phyloP scores from a whole-genome alignment of 2,329 filamentous ascomycete species.

The Dendryphion nanum region DNA sequence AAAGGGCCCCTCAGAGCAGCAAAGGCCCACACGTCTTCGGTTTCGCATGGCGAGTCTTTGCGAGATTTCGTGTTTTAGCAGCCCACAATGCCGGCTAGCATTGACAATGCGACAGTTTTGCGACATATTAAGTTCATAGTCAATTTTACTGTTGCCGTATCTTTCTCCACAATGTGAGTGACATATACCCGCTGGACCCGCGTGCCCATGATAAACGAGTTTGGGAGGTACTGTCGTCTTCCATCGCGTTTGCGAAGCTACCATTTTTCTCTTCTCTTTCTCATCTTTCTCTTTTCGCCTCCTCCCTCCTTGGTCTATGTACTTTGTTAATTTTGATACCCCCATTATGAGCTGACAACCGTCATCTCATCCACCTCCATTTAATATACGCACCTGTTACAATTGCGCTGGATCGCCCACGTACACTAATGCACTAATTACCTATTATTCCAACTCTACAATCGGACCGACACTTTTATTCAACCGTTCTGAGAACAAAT shows the following conservation, averaged over 20 bases:
- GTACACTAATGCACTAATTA: slow-evolving; percentile 11
- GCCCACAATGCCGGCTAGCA: slow-evolving; percentile 1
- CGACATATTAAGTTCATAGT: slow-evolving; percentile 14
- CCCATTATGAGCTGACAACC: no score
- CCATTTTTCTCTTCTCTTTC: no score
- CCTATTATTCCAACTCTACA: background rate
- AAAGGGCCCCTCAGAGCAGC: no score
- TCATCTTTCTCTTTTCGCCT: no score
- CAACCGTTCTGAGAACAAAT: background rate
- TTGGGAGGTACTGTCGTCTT: background rate
- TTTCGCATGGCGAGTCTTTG: slow-evolving; percentile 7
- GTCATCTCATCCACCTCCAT: no score
- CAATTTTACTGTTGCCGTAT: slow-evolving; percentile 1
- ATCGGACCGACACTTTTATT: slow-evolving; percentile 18
- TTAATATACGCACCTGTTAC: no score
- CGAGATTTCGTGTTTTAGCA: slow-evolving; percentile 4
- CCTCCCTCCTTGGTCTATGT: slow-evolving; percentile 1
- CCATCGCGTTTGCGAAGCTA: no score
- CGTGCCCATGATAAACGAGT: background rate
- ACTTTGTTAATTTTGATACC: background rate
- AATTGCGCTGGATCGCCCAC: slow-evolving; percentile 13
- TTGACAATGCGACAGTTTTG: slow-evolving; percentile 21
- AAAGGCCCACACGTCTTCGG: slow-evolving; percentile 6
- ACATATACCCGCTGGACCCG: background rate
- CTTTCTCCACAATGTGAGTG: background rate